Conservation (phyloP, 2,329 filamentous ascomycete genomes). For the Cercospora canescens region DNA sequence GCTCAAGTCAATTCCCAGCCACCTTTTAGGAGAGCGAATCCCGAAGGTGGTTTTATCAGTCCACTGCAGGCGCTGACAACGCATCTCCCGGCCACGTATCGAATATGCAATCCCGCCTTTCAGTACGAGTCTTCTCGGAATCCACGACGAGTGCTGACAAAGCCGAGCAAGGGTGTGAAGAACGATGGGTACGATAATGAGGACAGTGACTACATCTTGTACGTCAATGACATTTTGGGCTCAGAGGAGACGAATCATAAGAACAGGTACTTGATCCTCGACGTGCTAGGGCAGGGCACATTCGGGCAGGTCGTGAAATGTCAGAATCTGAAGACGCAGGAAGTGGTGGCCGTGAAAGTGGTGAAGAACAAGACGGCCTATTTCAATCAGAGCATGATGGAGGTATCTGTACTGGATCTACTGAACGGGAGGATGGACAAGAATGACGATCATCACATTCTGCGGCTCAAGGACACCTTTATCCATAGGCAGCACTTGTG, state of each 20-base stretch:
- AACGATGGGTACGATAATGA: constrained; percentile 99
- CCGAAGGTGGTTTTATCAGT: constrained; percentile 97
- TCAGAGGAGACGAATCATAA: constrained; percentile 98
- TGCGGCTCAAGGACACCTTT: constrained; percentile 95
- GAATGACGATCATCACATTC: constrained; percentile 95
- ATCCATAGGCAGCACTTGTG: constrained; percentile 97
- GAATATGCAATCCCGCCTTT: constrained; percentile 96
- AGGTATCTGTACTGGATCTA: constrained; percentile 94
- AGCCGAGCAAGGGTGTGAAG: constrained; percentile 97
- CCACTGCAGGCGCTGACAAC: constrained; percentile 93
- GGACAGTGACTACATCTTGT: constrained; percentile 98
- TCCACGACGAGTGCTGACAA: constrained; percentile 90
- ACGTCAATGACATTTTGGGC: constrained; percentile 96
- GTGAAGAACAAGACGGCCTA: constrained; percentile 99
- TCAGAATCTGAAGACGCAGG: constrained; percentile 96
- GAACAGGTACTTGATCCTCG: constrained; percentile 96
- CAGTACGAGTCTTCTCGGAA: constrained; percentile 99
- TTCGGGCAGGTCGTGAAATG: constrained; percentile 99
- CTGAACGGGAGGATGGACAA: constrained; percentile 99
- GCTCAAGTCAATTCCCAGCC: constrained; percentile 86
- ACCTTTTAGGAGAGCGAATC: constrained; percentile 87
- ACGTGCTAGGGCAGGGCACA: constrained; percentile 94
- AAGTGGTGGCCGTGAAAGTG: constrained; percentile 97
- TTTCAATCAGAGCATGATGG: constrained; percentile 99
- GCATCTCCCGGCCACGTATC: constrained; percentile 90